phyloP scores from a whole-genome alignment of 192 early-diverging fungal genomes.

The Piromyces finnis region DNA sequence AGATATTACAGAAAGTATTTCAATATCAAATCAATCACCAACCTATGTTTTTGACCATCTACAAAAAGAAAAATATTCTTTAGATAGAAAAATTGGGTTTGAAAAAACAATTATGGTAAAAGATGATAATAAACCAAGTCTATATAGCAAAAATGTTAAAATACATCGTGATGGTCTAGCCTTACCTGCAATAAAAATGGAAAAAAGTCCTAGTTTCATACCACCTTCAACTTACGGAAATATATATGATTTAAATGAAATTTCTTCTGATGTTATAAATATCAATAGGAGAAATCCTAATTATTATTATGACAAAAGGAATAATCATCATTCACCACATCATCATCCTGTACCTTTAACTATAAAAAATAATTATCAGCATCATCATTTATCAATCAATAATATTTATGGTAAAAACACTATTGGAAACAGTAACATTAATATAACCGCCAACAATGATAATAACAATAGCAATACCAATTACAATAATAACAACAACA shows the following conservation, averaged over 20 bases:
- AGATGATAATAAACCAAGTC: background rate
- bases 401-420: too few relatives aligned
- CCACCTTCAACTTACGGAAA: background rate
- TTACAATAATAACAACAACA: too few relatives aligned
- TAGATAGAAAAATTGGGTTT: too few relatives aligned
- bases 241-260: background rate
- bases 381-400: too few relatives aligned
- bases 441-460: background rate
- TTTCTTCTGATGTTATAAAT: background rate
- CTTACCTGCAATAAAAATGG: background rate
- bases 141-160: background rate
- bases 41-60: too few relatives aligned
- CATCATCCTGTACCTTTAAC: background rate
- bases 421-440: background rate
- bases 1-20: too few relatives aligned
- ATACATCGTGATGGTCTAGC: background rate
- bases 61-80: too few relatives aligned
- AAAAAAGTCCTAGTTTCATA: background rate
- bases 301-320: too few relatives aligned
- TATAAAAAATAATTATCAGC: background rate
- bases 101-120: background rate
- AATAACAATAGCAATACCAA: too few relatives aligned
- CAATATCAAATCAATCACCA: too few relatives aligned
- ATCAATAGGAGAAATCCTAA: background rate
- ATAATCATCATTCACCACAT: background rate